A percentile compares a stretch with the other conserved stretches of the same genome.
Evolutionary conservation across 2,329 filamentous ascomycete genomes (phyloP).

Genomic region (Magnaporthiopsis rhizophila): DNA sequence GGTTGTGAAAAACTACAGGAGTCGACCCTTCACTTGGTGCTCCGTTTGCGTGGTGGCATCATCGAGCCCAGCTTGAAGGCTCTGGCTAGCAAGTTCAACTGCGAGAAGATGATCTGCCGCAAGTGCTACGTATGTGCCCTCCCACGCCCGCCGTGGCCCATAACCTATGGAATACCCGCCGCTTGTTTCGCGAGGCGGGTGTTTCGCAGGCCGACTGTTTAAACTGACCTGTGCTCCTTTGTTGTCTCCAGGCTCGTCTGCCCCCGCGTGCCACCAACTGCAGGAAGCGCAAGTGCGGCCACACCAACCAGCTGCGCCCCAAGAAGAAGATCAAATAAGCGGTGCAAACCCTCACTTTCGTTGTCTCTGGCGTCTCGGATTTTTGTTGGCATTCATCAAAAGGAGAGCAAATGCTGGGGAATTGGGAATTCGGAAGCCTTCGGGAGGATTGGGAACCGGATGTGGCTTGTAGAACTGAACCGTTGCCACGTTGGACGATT

Average conservation of each 20-base stretch:
- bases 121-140: slow-evolving; percentile 92
- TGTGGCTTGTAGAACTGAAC: neutral
- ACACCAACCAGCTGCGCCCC: slow-evolving; percentile 99
- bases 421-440: neutral
- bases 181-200: neutral
- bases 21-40: slow-evolving; percentile 95
- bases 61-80: slow-evolving; percentile 99
- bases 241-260: slow-evolving; percentile 57
- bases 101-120: slow-evolving; percentile 99
- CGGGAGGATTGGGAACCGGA: neutral
- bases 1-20: slow-evolving; percentile 52
- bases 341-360: slow-evolving; percentile 18
- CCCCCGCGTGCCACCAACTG: slow-evolving; percentile 99
- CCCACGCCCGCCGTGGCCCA: neutral
- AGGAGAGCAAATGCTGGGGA: slow-evolving; percentile 3
- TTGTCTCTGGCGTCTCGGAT: slow-evolving; percentile 8
- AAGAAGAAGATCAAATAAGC: slow-evolving; percentile 82
- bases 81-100: slow-evolving; percentile 99
- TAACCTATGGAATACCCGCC: neutral
- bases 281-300: slow-evolving; percentile 99
- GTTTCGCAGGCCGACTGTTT: neutral
- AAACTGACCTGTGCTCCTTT: neutral
- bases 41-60: slow-evolving; percentile 98
- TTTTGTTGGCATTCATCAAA: slow-evolving; percentile 8
- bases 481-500: neutral